Evolutionary conservation across 106 monocot genomes (phyloP).

Genomic region (Alisma plantagoaquatica): DNA sequence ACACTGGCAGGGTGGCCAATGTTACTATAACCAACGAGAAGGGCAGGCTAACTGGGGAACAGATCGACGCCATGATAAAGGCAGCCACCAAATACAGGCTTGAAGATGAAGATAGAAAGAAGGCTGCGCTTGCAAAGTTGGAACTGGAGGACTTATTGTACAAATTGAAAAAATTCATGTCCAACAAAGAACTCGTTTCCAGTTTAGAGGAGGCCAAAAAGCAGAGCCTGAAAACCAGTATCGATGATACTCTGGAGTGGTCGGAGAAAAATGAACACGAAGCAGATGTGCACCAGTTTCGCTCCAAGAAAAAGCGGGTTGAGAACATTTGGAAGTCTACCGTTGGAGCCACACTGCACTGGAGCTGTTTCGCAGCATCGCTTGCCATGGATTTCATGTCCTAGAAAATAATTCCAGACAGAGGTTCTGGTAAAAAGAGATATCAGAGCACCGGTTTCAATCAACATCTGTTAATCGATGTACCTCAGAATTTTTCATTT

Average conservation of each 20-base stretch:
- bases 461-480: no score
- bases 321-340: no score
- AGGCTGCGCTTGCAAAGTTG: slow-evolving; percentile 46
- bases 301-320: no score
- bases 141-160: slow-evolving; percentile 54
- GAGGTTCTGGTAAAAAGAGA: no score
- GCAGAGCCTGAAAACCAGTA: slow-evolving; percentile 38
- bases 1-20: slow-evolving; percentile 24
- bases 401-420: no score
- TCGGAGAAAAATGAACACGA: slow-evolving; percentile 1
- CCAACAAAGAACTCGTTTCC: slow-evolving; percentile 3
- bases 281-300: no score
- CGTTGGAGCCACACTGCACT: no score
- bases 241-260: slow-evolving; percentile 24
- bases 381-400: no score
- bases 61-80: slow-evolving; percentile 8
- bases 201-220: slow-evolving; percentile 1
- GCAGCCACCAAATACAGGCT: slow-evolving; percentile 26
- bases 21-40: slow-evolving; percentile 11
- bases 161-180: slow-evolving; percentile 61
- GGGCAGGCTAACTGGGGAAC: slow-evolving; percentile 10
- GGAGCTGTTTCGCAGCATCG: no score
- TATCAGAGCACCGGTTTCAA: no score
- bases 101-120: slow-evolving; percentile 36
- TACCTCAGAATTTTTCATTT: no score